Conservation (phyloP, 495 filamentous ascomycete genomes). For the Glonium stellatum region DNA sequence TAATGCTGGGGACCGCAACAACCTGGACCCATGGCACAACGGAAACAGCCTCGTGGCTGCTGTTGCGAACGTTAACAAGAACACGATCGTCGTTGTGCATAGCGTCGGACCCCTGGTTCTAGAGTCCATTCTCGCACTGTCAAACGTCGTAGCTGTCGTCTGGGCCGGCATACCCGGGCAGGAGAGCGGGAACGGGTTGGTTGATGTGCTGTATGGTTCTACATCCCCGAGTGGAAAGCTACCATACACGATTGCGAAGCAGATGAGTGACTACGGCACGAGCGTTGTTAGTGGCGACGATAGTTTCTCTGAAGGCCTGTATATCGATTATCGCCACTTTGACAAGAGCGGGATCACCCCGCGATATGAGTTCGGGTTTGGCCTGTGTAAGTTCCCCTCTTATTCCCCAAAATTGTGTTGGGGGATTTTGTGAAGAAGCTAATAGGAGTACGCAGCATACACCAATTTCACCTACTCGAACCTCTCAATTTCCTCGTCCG, state of each 20-base stretch:
- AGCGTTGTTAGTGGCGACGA: too few relatives aligned
- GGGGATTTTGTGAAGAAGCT: background rate
- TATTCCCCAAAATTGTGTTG: too few relatives aligned
- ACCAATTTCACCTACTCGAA: conserved; percentile 27
- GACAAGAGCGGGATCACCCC: conserved; percentile 41
- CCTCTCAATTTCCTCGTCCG: conserved; percentile 17
- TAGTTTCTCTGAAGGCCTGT: conserved; percentile 43
- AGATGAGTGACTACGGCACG: too few relatives aligned
- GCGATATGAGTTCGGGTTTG: conserved; percentile 46
- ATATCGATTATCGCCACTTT: conserved; percentile 50
- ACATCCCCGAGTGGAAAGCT: conserved; percentile 28
- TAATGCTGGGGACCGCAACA: conserved; percentile 51
- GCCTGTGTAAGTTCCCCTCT: conserved; percentile 23
- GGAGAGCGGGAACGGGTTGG: conserved; percentile 29
- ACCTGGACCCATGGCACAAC: conserved; percentile 36
- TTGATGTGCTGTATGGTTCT: conserved; percentile 29
- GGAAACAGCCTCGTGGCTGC: conserved; percentile 42
- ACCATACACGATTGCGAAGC: too few relatives aligned
- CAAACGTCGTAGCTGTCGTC: conserved; percentile 28
- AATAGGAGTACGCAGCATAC: conserved; percentile 21
- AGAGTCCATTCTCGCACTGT: conserved; percentile 21
- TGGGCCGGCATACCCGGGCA: conserved; percentile 32
- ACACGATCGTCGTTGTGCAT: conserved; percentile 31
- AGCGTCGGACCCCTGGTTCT: conserved; percentile 27
- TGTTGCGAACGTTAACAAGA: conserved; percentile 32